Evolutionary conservation across 192 early-diverging fungal species (phyloP).

Genomic region (Coemansia sp.): DNA sequence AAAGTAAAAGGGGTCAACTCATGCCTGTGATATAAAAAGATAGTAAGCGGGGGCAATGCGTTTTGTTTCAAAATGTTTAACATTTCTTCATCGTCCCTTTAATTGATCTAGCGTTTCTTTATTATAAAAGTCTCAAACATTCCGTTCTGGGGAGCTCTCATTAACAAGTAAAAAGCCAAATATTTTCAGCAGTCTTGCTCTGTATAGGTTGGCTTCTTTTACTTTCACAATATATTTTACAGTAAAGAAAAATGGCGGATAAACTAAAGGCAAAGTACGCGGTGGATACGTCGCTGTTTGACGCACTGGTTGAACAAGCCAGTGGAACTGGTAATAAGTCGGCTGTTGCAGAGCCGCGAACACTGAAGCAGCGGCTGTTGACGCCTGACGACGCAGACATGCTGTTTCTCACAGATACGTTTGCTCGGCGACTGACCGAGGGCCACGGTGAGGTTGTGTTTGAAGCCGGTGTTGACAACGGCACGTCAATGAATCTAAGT

Average conservation of each 20-base stretch:
- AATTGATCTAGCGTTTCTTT: neutral
- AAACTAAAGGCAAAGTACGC: constrained; percentile 31
- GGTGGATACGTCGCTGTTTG: constrained; percentile 45
- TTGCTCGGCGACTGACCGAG: constrained; percentile 54
- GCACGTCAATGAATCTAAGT: constrained; percentile 63
- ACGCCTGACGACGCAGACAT: constrained; percentile 46
- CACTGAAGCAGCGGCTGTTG: constrained; percentile 55
- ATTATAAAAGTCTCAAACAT: too few species aligned
- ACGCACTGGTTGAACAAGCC: constrained; percentile 41
- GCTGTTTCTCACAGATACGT: constrained; percentile 39
- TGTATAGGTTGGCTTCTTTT: neutral
- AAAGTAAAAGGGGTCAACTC: neutral
- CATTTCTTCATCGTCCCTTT: neutral
- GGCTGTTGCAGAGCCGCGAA: neutral
- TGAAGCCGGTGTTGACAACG: constrained; percentile 77
- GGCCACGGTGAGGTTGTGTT: constrained; percentile 73
- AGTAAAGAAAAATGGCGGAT: neutral
- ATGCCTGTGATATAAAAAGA: neutral
- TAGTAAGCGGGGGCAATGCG: neutral
- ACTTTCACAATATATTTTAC: neutral
- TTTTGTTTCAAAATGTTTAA: neutral
- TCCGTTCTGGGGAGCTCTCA: too few species aligned
- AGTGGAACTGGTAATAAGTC: constrained; percentile 2
- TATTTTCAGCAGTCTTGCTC: too few species aligned
- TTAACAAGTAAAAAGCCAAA: too few species aligned